phyloP scores from a whole-genome alignment of 2,329 filamentous ascomycete species.

The Coniochaeta sp. region DNA sequence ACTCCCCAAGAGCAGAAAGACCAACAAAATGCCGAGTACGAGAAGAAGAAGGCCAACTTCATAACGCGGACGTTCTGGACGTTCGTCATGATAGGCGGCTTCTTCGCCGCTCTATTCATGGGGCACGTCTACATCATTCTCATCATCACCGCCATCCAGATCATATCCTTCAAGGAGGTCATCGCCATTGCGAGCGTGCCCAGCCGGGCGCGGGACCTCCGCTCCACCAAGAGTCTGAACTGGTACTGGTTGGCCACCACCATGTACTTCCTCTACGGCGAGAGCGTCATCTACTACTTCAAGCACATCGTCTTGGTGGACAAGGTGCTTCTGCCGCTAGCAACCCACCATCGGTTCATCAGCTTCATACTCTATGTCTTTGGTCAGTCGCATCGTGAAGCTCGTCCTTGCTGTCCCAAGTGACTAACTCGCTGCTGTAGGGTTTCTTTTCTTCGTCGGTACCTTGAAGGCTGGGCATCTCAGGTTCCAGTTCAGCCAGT shows the following conservation, averaged over 20 bases:
- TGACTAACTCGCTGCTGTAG: conserved; percentile 36
- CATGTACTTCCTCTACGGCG: conserved; percentile 98
- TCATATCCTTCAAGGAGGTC: conserved; percentile 98
- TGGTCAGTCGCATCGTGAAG: conserved; percentile 49
- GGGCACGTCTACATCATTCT: conserved; percentile 96
- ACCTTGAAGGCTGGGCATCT: conserved; percentile 94
- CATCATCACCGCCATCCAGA: conserved; percentile 87
- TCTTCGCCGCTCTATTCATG: conserved; percentile 88
- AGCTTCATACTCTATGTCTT: conserved; percentile 98
- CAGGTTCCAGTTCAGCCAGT: conserved; percentile 98
- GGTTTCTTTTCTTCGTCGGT: conserved; percentile 96
- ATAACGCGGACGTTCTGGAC: conserved; percentile 97
- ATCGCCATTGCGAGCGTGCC: conserved; percentile 96
- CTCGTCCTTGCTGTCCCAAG: neutral
- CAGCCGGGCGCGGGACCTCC: conserved; percentile 80
- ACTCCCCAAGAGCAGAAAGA: conserved; percentile 20
- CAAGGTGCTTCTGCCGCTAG: conserved; percentile 83
- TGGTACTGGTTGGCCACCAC: conserved; percentile 99
- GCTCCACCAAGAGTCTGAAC: conserved; percentile 92
- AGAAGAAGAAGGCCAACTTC: conserved; percentile 99
- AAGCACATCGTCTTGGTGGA: conserved; percentile 97
- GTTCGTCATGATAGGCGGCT: conserved; percentile 90
- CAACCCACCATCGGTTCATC: conserved; percentile 96
- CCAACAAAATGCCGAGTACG: conserved; percentile 60
- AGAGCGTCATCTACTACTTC: conserved; percentile 99